These are phyloP conservation scores for Setaria viridis DNA, from an alignment of 202 grass and related monocot genomes.

Conservation along the genomic window DNA sequence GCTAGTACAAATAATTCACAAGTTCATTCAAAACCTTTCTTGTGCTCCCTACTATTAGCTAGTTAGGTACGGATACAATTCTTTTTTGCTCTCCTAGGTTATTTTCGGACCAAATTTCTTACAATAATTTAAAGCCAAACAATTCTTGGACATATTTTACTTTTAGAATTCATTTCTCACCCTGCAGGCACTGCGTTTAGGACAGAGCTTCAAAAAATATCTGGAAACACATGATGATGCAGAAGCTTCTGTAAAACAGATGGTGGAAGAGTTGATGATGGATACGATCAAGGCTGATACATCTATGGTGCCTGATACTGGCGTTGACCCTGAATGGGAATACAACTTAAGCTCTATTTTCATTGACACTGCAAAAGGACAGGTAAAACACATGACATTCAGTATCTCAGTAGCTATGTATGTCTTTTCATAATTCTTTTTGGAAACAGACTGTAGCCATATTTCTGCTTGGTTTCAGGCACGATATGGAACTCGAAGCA, in stretches of 20 bases:
- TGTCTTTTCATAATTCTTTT: neutral
- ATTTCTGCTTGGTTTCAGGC: slow-evolving; percentile 51
- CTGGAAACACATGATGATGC: slow-evolving; percentile 39
- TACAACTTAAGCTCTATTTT: slow-evolving; percentile 77
- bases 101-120: neutral
- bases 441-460: neutral
- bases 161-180: slow-evolving; percentile 13
- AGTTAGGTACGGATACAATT: neutral
- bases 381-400: slow-evolving; percentile 49
- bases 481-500: slow-evolving; percentile 88
- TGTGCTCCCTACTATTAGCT: neutral
- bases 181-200: slow-evolving; percentile 62
- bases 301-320: slow-evolving; percentile 60
- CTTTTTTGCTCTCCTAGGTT: neutral
- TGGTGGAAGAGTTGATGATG: slow-evolving; percentile 72
- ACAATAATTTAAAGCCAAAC: neutral
- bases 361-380: slow-evolving; percentile 56
- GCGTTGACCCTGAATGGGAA: slow-evolving; percentile 66
- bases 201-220: slow-evolving; percentile 60
- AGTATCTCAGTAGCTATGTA: neutral
- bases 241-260: slow-evolving; percentile 57
- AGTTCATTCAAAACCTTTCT: neutral
- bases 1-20: neutral
- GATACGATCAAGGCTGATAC: slow-evolving; percentile 66
- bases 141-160: neutral